Percentiles rank a stretch among this genome's conserved stretches.
phyloP scores from a whole-genome alignment of 495 filamentous ascomycete species.

The Thermothielavioides terrestris region DNA sequence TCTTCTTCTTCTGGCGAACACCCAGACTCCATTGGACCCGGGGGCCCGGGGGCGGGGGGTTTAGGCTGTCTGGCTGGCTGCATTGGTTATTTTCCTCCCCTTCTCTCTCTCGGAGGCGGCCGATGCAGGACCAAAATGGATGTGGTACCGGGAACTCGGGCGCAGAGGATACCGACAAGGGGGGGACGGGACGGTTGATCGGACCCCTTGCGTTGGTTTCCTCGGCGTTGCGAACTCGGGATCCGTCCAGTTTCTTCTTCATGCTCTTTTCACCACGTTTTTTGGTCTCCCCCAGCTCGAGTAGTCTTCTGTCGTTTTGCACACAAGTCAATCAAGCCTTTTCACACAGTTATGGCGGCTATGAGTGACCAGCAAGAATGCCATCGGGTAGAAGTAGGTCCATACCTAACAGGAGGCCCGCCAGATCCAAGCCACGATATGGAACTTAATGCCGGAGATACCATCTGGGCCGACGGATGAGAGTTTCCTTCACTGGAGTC shows the following conservation, averaged over 20 bases:
- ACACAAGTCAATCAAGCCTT: constrained; percentile 31
- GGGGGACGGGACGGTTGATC: constrained; percentile 11
- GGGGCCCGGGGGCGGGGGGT: too few species aligned
- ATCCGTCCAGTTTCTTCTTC: background rate
- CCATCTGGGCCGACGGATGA: too few species aligned
- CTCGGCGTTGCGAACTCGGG: background rate
- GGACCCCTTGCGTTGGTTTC: constrained; percentile 3
- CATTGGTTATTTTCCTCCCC: too few species aligned
- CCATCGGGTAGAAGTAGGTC: too few species aligned
- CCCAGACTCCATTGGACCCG: background rate
- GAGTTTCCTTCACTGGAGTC: too few species aligned
- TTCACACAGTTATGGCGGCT: constrained; percentile 1
- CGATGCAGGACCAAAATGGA: constrained; percentile 10
- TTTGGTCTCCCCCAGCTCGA: constrained; percentile 4
- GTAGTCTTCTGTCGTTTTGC: constrained; percentile 11
- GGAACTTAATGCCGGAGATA: too few species aligned
- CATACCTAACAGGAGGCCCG: too few species aligned
- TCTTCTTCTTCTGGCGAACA: background rate
- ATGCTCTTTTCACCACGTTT: background rate
- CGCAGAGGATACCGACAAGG: background rate
- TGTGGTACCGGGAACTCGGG: constrained; percentile 2
- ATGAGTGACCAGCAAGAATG: too few species aligned
- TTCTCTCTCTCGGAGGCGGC: constrained; percentile 9
- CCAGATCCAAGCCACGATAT: too few species aligned
- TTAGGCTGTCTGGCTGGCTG: background rate